Conservation (phyloP, 139 green algal species). For the Dunaliella sp. region DNA sequence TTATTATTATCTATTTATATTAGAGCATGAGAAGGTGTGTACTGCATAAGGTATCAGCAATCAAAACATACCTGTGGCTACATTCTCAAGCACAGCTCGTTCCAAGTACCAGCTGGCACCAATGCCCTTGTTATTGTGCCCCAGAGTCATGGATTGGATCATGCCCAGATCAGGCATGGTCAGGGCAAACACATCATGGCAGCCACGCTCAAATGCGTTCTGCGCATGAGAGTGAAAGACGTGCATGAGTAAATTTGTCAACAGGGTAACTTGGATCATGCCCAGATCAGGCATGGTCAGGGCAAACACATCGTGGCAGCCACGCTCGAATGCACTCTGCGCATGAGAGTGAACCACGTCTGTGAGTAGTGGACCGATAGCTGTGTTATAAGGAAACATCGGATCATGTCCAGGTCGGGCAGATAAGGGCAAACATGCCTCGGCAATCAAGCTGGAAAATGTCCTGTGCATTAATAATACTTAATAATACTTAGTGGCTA, state of each 20-base stretch:
- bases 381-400: no score
- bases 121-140: conserved; percentile 54
- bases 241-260: neutral
- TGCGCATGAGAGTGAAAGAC: conserved; percentile 7
- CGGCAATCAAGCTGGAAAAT: neutral
- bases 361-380: no score
- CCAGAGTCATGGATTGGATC: conserved; percentile 45
- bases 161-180: conserved; percentile 45
- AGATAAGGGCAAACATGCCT: conserved; percentile 49
- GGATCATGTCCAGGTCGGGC: conserved; percentile 49
- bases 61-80: conserved; percentile 35
- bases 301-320: conserved; percentile 43
- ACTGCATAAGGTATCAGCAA: no score
- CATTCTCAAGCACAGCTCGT: conserved; percentile 38
- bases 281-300: conserved; percentile 47
- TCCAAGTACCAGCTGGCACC: conserved; percentile 52
- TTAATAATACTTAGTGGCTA: no score
- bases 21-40: no score
- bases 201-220: conserved; percentile 52
- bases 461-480: neutral
- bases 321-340: neutral
- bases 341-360: neutral
- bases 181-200: conserved; percentile 49
- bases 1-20: no score
- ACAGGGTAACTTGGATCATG: no score